Percentiles rank a stretch among this genome's conserved stretches.
These are phyloP conservation scores for Phaeosphaeriaceae sp. DNA, from an alignment of 2,329 filamentous ascomycete genomes.

Conservation along the genomic window DNA sequence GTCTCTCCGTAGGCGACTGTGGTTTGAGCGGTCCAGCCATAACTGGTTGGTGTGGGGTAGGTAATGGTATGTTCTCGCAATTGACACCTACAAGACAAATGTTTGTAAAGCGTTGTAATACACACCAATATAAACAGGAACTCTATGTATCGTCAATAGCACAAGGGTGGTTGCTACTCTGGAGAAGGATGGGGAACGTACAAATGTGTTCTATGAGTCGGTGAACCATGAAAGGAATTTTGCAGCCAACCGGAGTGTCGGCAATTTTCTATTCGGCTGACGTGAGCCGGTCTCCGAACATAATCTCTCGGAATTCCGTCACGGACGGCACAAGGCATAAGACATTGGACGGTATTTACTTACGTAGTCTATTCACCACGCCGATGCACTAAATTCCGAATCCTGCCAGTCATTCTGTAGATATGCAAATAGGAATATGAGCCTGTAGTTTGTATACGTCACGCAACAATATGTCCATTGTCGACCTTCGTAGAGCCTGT, in stretches of 20 bases:
- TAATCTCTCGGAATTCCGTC: background rate
- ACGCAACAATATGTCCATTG: too few relatives aligned
- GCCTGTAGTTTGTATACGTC: too few relatives aligned
- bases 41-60: conserved; percentile 1
- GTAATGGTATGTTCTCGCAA: background rate
- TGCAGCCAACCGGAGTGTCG: background rate
- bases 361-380: too few relatives aligned
- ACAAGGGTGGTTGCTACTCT: background rate
- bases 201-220: conserved; percentile 1
- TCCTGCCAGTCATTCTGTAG: too few relatives aligned
- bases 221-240: conserved; percentile 7
- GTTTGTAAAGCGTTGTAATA: background rate
- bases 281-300: background rate
- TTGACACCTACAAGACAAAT: background rate
- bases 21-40: conserved; percentile 30
- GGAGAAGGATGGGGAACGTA: background rate
- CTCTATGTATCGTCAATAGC: background rate
- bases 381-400: too few relatives aligned
- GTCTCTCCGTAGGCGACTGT: conserved; percentile 28
- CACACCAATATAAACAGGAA: background rate
- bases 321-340: too few relatives aligned
- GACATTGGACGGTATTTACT: too few relatives aligned
- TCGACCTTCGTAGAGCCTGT: conserved; percentile 10
- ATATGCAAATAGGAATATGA: too few relatives aligned
- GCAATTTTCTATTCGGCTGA: background rate